phyloP scores from a whole-genome alignment of 139 green algal genomes.

The Mychonastes homosphaera region DNA sequence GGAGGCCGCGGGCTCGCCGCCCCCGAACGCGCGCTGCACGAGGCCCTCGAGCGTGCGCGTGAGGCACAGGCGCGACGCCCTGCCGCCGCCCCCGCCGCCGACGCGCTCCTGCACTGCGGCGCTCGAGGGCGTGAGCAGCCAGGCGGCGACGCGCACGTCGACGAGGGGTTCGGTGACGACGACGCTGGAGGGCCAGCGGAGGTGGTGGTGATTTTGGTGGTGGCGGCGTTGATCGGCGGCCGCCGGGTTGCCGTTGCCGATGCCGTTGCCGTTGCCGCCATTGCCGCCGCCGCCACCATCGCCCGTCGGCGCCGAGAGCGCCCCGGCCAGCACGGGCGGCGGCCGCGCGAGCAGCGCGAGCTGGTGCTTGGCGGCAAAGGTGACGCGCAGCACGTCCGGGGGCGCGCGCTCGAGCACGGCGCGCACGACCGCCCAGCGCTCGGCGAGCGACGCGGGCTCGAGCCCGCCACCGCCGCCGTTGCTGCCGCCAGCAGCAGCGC shows the following conservation, averaged over 20 bases:
- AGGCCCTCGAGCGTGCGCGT: too few species aligned
- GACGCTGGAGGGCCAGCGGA: background rate
- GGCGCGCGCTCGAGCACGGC: conserved; percentile 4
- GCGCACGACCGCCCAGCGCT: conserved; percentile 18
- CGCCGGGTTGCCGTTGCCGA: background rate
- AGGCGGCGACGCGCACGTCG: conserved; percentile 60
- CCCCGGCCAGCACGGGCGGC: background rate
- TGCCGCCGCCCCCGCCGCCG: too few species aligned
- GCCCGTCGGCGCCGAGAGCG: background rate
- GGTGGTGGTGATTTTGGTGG: background rate
- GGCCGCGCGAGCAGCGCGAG: conserved; percentile 21
- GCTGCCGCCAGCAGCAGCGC: background rate
- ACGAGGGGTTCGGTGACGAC: conserved; percentile 38
- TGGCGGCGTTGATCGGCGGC: background rate
- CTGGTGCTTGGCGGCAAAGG: conserved; percentile 48
- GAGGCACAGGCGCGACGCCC: too few species aligned
- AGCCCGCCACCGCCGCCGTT: background rate
- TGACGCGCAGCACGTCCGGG: conserved; percentile 29
- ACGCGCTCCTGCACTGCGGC: too few species aligned
- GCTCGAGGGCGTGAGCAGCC: conserved; percentile 48
- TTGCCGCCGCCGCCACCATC: background rate
- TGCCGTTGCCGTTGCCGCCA: background rate
- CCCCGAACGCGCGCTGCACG: too few species aligned
- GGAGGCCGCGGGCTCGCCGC: background rate
- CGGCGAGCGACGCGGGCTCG: conserved; percentile 9